Conservation (phyloP, 176 grass and related monocot species). For the Pontederia crassipes region DNA sequence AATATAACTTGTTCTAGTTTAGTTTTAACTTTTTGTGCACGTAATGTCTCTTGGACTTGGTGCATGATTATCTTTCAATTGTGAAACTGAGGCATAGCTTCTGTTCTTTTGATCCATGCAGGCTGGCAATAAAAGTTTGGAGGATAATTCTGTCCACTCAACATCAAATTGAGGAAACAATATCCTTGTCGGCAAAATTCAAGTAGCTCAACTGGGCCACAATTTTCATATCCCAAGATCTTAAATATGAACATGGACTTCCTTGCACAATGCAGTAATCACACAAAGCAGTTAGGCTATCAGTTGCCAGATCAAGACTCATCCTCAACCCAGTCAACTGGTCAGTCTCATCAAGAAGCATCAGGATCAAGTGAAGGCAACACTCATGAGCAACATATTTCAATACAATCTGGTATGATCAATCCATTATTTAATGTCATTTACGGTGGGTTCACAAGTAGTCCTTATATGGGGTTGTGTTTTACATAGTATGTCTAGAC, state of each 20-base stretch:
- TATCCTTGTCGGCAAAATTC: neutral
- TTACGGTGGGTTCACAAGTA: neutral
- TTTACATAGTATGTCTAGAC: neutral
- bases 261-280: slow-evolving; percentile 5
- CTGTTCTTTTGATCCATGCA: neutral
- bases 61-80: no score
- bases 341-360: slow-evolving; percentile 44
- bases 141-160: neutral
- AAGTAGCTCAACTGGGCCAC: neutral
- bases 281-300: neutral
- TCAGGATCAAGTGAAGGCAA: slow-evolving; percentile 72
- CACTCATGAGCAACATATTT: slow-evolving; percentile 39
- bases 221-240: neutral
- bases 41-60: no score
- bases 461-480: neutral
- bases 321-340: slow-evolving; percentile 13
- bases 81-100: neutral
- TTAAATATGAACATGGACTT: slow-evolving; percentile 1
- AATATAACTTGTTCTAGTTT: no score
- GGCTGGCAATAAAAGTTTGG: neutral
- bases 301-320: slow-evolving; percentile 11
- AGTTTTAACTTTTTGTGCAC: no score
- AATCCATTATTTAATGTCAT: neutral
- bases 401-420: slow-evolving; percentile 34
- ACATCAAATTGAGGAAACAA: neutral